These are phyloP conservation scores for Cutaneotrichosporon cutaneum DNA, from an alignment of 1,284 basidiomycete species.

Conservation along the genomic window DNA sequence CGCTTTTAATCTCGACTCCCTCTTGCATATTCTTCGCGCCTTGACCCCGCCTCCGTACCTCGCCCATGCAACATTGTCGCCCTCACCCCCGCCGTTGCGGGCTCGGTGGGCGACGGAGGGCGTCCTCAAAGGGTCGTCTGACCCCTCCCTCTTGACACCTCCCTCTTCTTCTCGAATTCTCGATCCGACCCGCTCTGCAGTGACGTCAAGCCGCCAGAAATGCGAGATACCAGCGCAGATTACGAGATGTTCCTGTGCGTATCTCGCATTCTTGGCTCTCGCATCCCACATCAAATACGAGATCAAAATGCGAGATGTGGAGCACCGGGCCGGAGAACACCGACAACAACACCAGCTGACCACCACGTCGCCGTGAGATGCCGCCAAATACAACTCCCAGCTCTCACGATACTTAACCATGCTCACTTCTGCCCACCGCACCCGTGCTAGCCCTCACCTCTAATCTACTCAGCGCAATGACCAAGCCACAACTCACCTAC, in stretches of 20 bases:
- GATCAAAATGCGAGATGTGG: neutral
- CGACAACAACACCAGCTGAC: neutral
- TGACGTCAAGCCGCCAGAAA: neutral
- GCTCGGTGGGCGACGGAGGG: too few relatives aligned
- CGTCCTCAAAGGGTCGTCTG: too few relatives aligned
- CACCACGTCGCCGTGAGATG: neutral
- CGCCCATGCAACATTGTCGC: too few relatives aligned
- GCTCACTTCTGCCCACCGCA: too few relatives aligned
- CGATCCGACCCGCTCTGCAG: too few relatives aligned
- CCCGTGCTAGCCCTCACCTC: neutral
- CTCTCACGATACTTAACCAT: neutral
- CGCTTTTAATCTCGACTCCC: too few relatives aligned
- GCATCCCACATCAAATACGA: neutral
- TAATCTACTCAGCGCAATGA: neutral
- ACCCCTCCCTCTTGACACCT: neutral
- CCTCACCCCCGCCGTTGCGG: too few relatives aligned
- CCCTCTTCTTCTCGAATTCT: neutral
- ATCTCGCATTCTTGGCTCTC: neutral
- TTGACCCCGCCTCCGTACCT: too few relatives aligned
- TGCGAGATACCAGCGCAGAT: neutral
- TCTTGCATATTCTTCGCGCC: too few relatives aligned
- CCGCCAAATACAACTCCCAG: too few relatives aligned
- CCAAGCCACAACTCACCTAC: slow-evolving; percentile 6
- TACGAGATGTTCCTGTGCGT: neutral
- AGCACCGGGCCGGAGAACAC: too few relatives aligned